Base-by-base conservation (phyloP, 345 rosid genomes). In the Draba incana region DNA sequence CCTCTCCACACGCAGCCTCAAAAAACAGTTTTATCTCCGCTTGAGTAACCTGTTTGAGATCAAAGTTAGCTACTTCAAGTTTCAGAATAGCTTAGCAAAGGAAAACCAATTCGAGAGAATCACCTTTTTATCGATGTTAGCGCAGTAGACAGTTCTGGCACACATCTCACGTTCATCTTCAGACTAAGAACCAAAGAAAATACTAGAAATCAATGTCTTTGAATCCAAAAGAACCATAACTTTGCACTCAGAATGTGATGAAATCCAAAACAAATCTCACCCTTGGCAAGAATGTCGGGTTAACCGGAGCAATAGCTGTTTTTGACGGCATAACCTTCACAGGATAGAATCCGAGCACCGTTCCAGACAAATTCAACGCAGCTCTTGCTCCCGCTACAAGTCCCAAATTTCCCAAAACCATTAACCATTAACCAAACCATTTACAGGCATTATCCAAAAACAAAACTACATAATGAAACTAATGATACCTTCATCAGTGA, bases 101-200 rank as follows among this genome's bases (percentile, higher is more conserved):
- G 31, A 24, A 30, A 15, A 51, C 31, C 0, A 51, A 57, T 35
- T 28, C 12, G 13, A 69, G 15, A 66, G 61, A 35, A 2, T 62
- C 55, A 92, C 98, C 91, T 87, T 92, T 84, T 86, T 92, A 68
- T 92, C 98, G 8, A 92, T 89, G 77, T 92, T 92, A 66, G 98
- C 86, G 74, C 98, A 92, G 66, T 92, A 92, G 69, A 92, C 84
- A 56, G 98, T 92, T 75, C 96, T 84, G 9, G 95, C 69, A 67
- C 98, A 92, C 96, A 87, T 92, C 81, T 92, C 96, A 25, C 96
- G 96, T 42, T 92, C 98, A 81, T 92, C 92, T 68, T 89, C 96
- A 79, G 41, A 70, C 98, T 89, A 84, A 47, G 7, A 30, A 41
- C 28, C 46, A 41, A 57, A 45, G 69, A 60, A 27, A 71, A 52